Evolutionary conservation across 2,329 filamentous ascomycete species (phyloP), one percentile per base, ranked within the genome.

Genomic region (Domatiomyces catenatus): DNA sequence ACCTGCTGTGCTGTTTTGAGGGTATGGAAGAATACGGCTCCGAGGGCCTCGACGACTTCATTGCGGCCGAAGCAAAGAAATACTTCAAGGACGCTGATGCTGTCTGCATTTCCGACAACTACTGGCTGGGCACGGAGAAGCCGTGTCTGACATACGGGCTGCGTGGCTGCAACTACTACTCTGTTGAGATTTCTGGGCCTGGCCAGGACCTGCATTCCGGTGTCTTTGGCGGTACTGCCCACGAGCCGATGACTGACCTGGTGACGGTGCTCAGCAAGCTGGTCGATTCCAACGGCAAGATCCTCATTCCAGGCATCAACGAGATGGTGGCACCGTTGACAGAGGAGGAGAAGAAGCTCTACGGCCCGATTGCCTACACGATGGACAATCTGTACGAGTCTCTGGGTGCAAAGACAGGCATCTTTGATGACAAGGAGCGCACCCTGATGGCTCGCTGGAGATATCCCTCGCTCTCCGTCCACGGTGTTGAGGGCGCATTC

Each of bases 11-110:
- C 86, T 98, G 92, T 75, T 96, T 98, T 61, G 92, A 98, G 75
- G 92, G 92, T 47, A 98, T 98, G 92, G 92, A 98, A 72, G 92
- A 98, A 73, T 94, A 94, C 66, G 92, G 92, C 48, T 95, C 89
- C 0, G 90, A 96, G 66, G 92, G 92, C 39, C 76, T 98, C 50
- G 92, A 98, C 63, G 90, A 94, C 60, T 84, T 96, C 59, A 95
- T 98, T 69, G 76, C 84, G 59, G 82, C 79, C 46, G 92, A 98
- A 71, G 88, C 84, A 58, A 87, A 93, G 72, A 84, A 86, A 62
- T 96, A 83, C 75, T 98, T 98, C 73, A 87, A 87, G 63, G 90
- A 95, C 62, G 81, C 88, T 36, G 92, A 98, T 59, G 92, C 89
- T 5, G 87, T 96, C 54, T 98, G 92, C 72, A 98, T 98, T 66